Conservation (phyloP, 2,329 filamentous ascomycete genomes). For the Pseudocercospora pini-densiflorae region DNA sequence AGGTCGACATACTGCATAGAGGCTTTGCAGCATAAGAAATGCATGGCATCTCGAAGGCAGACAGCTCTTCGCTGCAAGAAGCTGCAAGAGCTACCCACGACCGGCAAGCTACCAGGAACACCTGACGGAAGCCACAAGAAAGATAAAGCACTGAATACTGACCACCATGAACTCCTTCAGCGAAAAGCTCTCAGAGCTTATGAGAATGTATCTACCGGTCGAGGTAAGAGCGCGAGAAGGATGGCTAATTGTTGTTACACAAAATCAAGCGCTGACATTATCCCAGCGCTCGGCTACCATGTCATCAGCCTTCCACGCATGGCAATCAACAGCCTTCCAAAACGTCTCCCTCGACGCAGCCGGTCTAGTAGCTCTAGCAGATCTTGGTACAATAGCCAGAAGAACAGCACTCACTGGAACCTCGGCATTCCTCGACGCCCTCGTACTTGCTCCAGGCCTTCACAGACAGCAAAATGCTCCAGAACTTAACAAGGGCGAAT, state of each 20-base stretch:
- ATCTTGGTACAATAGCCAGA: slow-evolving; percentile 60
- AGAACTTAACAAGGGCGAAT: slow-evolving; percentile 47
- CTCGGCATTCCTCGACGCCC: slow-evolving; percentile 60
- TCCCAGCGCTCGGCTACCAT: background rate
- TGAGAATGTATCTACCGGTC: background rate
- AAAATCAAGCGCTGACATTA: background rate
- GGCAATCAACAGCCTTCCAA: background rate
- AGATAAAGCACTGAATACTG: background rate
- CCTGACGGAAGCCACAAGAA: background rate
- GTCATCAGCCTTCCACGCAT: background rate
- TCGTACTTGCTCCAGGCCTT: slow-evolving; percentile 64
- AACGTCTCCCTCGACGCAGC: slow-evolving; percentile 43
- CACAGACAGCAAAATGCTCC: slow-evolving; percentile 65
- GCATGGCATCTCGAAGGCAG: background rate
- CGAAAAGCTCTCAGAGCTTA: background rate
- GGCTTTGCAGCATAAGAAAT: background rate
- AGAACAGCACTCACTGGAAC: slow-evolving; percentile 62
- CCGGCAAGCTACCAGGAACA: background rate
- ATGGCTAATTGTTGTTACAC: too few relatives aligned
- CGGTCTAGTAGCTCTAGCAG: slow-evolving; percentile 63
- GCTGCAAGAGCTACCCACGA: background rate
- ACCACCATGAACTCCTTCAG: background rate
- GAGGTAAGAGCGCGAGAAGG: background rate
- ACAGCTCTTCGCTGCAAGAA: background rate
- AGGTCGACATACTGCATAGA: background rate